Evolutionary conservation across 192 early-diverging fungal species (phyloP).

Genomic region (Coemansia sp.): DNA sequence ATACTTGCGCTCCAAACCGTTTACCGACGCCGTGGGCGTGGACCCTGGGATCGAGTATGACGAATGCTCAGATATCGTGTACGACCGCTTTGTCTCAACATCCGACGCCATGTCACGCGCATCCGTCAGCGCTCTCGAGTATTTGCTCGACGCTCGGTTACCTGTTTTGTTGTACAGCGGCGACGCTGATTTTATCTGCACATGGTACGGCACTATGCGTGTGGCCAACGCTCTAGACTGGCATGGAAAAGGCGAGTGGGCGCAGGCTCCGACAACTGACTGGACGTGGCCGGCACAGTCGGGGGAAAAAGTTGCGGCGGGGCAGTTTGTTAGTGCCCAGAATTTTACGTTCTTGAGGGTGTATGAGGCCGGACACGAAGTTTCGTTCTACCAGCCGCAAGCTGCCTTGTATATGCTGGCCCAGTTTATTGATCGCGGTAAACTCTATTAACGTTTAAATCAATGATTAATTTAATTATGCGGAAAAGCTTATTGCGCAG

Average conservation of each 20-base stretch:
- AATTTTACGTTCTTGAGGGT: conserved; percentile 80
- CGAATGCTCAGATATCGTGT: conserved; percentile 57
- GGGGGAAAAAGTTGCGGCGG: conserved; percentile 30
- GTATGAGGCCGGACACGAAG: conserved; percentile 86
- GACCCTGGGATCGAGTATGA: conserved; percentile 29
- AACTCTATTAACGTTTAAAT: conserved; percentile 11
- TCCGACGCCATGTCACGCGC: conserved; percentile 57
- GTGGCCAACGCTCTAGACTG: conserved; percentile 54
- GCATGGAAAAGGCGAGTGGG: conserved; percentile 23
- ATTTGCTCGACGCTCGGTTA: conserved; percentile 58
- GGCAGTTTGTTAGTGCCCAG: conserved; percentile 64
- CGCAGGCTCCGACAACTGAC: conserved; percentile 7
- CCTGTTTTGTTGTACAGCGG: conserved; percentile 73
- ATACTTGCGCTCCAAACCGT: conserved; percentile 56
- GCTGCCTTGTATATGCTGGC: conserved; percentile 83
- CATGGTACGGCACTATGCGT: conserved; percentile 56
- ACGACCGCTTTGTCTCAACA: conserved; percentile 40
- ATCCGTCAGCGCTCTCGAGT: conserved; percentile 40
- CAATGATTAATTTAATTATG: too few relatives aligned
- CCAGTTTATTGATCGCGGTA: conserved; percentile 60
- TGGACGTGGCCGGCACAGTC: conserved; percentile 50
- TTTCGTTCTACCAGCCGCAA: conserved; percentile 89
- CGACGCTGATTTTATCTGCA: conserved; percentile 82
- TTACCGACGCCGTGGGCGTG: conserved; percentile 58
- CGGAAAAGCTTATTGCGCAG: too few relatives aligned